These are phyloP conservation scores for Parascedosporium putredinis DNA, from an alignment of 2,329 filamentous ascomycete genomes.

Conservation along the genomic window DNA sequence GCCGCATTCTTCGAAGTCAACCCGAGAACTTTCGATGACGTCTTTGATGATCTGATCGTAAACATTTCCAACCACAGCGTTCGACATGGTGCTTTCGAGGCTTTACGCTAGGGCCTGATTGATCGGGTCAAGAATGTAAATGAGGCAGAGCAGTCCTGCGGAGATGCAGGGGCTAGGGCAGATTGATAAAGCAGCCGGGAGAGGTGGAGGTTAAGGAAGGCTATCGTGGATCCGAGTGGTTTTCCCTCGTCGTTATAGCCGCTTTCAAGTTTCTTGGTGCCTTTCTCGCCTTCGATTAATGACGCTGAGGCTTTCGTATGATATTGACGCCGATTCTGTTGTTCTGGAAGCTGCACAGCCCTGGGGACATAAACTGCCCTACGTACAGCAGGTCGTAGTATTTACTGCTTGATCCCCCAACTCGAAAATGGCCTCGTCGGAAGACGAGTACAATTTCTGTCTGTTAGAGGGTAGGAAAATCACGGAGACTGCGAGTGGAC, in stretches of 20 bases:
- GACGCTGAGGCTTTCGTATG: too few relatives aligned
- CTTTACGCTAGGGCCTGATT: constrained; percentile 1
- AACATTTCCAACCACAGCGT: constrained; percentile 57
- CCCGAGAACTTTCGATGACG: constrained; percentile 82
- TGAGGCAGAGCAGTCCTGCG: too few relatives aligned
- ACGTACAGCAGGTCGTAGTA: background rate
- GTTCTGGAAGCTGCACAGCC: background rate
- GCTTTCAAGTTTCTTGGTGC: too few relatives aligned
- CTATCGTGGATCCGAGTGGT: too few relatives aligned
- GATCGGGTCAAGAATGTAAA: too few relatives aligned
- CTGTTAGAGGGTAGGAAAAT: background rate
- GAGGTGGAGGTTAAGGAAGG: too few relatives aligned
- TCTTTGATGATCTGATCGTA: constrained; percentile 72
- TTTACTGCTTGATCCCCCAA: background rate
- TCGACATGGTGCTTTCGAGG: constrained; percentile 40
- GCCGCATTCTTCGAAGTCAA: constrained; percentile 95
- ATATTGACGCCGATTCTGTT: too few relatives aligned
- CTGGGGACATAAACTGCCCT: background rate
- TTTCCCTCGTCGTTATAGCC: too few relatives aligned
- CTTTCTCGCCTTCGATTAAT: too few relatives aligned
- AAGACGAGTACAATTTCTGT: background rate
- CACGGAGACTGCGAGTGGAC: background rate
- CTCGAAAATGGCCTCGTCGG: background rate
- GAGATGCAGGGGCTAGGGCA: too few relatives aligned
- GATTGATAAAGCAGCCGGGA: too few relatives aligned